Base-by-base conservation (phyloP, 1,284 basidiomycete genomes). In the Leucoagaricus sp. region DNA sequence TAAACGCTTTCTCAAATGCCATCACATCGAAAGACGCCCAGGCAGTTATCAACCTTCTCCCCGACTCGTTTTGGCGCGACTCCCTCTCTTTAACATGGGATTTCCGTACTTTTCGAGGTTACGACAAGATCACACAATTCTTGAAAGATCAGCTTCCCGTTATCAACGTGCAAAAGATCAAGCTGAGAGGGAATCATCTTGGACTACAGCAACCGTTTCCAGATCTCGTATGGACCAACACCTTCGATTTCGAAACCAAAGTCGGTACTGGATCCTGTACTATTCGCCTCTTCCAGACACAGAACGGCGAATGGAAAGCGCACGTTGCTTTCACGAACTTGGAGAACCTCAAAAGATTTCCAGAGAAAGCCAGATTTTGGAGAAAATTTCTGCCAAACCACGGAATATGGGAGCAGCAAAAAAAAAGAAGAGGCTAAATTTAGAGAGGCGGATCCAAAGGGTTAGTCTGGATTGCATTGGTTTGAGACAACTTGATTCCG, bases 51-150 rank as follows among this genome's bases (percentile, higher is more conserved):
- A 46, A 38, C 3, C 61, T 63, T 19, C 59, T 78, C 53, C 60
- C 75, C n/a, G 72, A 74, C 55, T 73, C 72, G 15, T 79, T 77
- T 66, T 87, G 84, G 83, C 75, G 84, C 29, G 85, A 87, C 64
- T 75, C 80, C 60, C 77, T 86, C 51, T 73, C 81, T 1, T 70
- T 87, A 49, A 85, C 85, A 15, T 86, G 83, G 82, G 77, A 83
- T 60, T 82, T 86, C 62, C 81, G 84, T 48, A 85, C 84, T 3
- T 83, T 87, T 66, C 74, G 78, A 52, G 78, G 78, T 26, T 62
- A 53, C 28, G 44, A 61, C 2, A 64, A 66, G 19, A 78, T 86
- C 53, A 63, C 59, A 29, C 65, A 67, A 48, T 78, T 84, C 65
- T 29, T 57, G 10, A n/a, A 23, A 21, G 44, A 47, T 25, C 55